Conservation (phyloP, 257 asterid genomes). For the Scutellaria barbata region DNA sequence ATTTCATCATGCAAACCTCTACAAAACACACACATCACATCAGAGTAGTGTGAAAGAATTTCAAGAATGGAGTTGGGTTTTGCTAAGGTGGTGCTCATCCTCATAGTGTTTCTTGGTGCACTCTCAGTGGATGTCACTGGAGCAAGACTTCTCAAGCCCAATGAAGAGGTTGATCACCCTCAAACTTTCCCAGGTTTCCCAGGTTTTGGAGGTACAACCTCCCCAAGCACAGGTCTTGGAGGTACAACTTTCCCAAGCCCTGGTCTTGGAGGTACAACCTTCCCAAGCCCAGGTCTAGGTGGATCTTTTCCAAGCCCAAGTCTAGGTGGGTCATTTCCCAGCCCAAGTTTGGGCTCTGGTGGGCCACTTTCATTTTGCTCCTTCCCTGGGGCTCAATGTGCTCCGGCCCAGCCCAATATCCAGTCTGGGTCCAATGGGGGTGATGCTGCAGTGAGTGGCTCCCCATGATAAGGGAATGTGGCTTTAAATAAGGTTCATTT, state of each 20-base stretch:
- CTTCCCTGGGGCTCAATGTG: slow-evolving; percentile 29
- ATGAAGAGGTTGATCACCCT: slow-evolving; percentile 33
- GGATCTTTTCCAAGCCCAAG: slow-evolving; percentile 29
- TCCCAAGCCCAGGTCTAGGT: slow-evolving; percentile 16
- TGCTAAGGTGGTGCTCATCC: slow-evolving; percentile 39
- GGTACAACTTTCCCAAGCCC: neutral
- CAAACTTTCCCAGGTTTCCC: slow-evolving; percentile 32
- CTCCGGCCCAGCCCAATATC: slow-evolving; percentile 30
- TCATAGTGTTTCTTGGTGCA: slow-evolving; percentile 35
- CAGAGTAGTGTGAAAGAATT: neutral
- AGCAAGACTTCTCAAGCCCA: slow-evolving; percentile 37
- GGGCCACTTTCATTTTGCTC: slow-evolving; percentile 4
- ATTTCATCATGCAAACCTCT: slow-evolving; percentile 21
- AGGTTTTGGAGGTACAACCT: slow-evolving; percentile 15
- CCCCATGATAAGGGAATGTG: slow-evolving; percentile 35
- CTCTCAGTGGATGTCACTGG: slow-evolving; percentile 37
- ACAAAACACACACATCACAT: neutral
- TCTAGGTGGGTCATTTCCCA: slow-evolving; percentile 27
- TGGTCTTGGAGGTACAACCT: neutral
- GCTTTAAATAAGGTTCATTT: neutral
- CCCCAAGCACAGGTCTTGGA: slow-evolving; percentile 10
- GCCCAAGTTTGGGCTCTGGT: slow-evolving; percentile 9
- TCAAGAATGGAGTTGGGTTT: slow-evolving; percentile 42
- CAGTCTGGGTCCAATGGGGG: slow-evolving; percentile 19
- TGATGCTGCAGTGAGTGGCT: slow-evolving; percentile 16